Evolutionary conservation across 257 asterid species (phyloP).

Genomic region (Primulina eburnea): DNA sequence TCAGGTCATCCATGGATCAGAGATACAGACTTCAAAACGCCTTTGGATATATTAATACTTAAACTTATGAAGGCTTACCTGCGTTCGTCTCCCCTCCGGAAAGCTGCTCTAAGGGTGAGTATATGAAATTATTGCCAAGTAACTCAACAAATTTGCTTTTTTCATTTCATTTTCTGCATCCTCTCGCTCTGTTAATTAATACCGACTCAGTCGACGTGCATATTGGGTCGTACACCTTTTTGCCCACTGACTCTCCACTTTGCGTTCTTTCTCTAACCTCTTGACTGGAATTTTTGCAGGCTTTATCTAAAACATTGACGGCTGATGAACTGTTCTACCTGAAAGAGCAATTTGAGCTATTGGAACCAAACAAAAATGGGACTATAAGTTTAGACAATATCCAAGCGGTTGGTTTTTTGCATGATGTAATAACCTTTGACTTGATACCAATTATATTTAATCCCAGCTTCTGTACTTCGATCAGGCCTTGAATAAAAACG

Average conservation of each 20-base stretch:
- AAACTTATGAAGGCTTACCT: slow-evolving; percentile 85
- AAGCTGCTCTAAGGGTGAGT: slow-evolving; percentile 86
- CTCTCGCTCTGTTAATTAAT: not conserved
- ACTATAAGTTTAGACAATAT: slow-evolving; percentile 63
- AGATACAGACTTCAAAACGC: slow-evolving; percentile 53
- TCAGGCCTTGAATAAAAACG: slow-evolving; percentile 71
- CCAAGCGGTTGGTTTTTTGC: slow-evolving; percentile 47
- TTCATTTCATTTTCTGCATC: not conserved
- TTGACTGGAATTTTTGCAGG: slow-evolving; percentile 40
- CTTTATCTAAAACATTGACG: slow-evolving; percentile 68
- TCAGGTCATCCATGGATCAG: slow-evolving; percentile 97
- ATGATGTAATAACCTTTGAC: not conserved
- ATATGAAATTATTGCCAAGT: slow-evolving; percentile 6
- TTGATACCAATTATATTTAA: slow-evolving; percentile 8
- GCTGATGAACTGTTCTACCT: slow-evolving; percentile 68
- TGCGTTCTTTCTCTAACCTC: not conserved
- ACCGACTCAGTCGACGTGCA: not conserved
- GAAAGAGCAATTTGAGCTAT: slow-evolving; percentile 60
- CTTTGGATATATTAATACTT: slow-evolving; percentile 71
- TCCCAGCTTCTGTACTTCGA: slow-evolving; percentile 24
- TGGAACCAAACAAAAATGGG: slow-evolving; percentile 76
- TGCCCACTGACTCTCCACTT: not conserved
- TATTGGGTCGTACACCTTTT: no score
- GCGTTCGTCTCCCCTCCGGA: slow-evolving; percentile 92
- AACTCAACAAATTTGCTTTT: not conserved